Base-by-base conservation (phyloP, 2,329 filamentous ascomycete genomes). In the Chrysoporthe austroafricana region DNA sequence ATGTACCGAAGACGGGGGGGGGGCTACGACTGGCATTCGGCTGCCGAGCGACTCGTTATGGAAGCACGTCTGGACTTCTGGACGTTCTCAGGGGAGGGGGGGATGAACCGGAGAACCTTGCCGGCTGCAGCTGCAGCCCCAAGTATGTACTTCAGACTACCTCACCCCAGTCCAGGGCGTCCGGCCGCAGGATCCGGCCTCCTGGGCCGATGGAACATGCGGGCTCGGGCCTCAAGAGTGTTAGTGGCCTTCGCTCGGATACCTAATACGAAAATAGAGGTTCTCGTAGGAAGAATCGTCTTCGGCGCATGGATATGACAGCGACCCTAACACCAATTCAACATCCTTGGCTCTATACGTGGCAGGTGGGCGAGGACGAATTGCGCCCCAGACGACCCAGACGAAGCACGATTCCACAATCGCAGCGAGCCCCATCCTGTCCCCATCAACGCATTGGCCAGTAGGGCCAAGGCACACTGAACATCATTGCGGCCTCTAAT, bases 401-500 rank as follows among this genome's bases (percentile, higher is more conserved):
- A 52, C 21, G 14, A 54, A 14, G 21, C 21, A 54, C 21, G 21
- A 32, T 34, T 21, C 26, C 50, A 34, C 54, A 21, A 57, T 3
- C 9, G 54, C 32, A 57, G 54, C 54, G 57, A 42, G 32, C n/a
- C 44, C 39, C 36, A 43, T 44, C n/a, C 39, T 13, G 57, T 60
- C 11, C 13, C 57, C 63, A 59, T 36, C 5, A 58, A 42, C 32
- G 58, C 66, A 48, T 62, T 66, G 56, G 66, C 66, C 50, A 62
- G 32, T 39, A 11, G 16, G 32, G 32, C 32, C 32, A 68, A 56
- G 43, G 56, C 58, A 63, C 63, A 50, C 44, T 60, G 66, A 61
- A 66, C 57, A 59, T 66, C 63, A 39, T 43, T 66, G 57, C 63
- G 60, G 64, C 26, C 46, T 57, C 58, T 59, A 44, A 54, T 66